Base-by-base conservation (phyloP, 2,329 filamentous ascomycete genomes). In the Ilyonectria destructans region DNA sequence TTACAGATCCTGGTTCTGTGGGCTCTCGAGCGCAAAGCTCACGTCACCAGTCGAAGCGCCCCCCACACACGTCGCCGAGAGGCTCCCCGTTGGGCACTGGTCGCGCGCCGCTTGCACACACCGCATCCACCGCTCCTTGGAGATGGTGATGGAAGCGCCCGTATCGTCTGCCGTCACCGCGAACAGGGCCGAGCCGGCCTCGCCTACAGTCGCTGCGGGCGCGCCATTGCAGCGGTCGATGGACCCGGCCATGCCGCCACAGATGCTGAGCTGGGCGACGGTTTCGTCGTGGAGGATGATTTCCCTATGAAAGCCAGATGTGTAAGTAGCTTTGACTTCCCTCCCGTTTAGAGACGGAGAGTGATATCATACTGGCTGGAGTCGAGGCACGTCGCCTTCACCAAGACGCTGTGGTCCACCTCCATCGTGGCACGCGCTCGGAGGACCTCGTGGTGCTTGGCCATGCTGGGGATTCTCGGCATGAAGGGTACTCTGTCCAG, bases 101-200 rank as follows among this genome's bases (percentile, higher is more conserved):
- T 85, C 83, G 63, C 84, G 77, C 56, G 87, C 87, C 17, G 87
- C 87, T 46, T 85, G 82, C 58, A 89, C 82, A 74, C 87, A 89
- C 58, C 82, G 80, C 77, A 88, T 85, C 86, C 87, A 88, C 26
- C 83, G 79, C 21, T 81, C 82, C 79, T 88, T 88, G 54, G 82
- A 82, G 68, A 89, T 82, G 78, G 85, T 85, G 77, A 89, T 88
- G 17, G 82, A 85, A 23, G 83, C 82, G 10, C 85, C 86, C 1
- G 73, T 63, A 2, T 78, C 78, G 17, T 80, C 79, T 1, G 84
- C 80, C 29, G 78, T 81, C 17, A 89, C 80, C 3, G 76, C 80
- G 77, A 89, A 88, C 66, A 81, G 76, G 8, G 85, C 86, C 10
- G 82, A 86, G 10, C 86, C 85, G 7, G 81, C 83, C 54, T 80